These are phyloP conservation scores for Parachaetomium inaequale DNA, from an alignment of 495 filamentous ascomycete species.

Conservation along the genomic window DNA sequence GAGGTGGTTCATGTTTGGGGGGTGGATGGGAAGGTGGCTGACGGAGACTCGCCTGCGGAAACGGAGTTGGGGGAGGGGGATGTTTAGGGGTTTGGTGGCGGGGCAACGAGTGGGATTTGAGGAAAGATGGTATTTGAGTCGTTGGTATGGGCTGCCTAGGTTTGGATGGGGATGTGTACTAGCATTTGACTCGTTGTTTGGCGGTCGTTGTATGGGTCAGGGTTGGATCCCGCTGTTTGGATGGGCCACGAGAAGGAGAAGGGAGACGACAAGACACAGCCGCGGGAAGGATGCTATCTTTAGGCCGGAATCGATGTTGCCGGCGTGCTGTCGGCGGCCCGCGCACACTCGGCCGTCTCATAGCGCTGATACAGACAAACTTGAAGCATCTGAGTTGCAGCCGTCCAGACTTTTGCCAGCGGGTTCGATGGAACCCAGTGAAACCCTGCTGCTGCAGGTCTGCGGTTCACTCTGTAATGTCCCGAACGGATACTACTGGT, in stretches of 20 bases:
- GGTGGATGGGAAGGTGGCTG: background rate
- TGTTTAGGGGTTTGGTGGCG: background rate
- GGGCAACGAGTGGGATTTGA: no score
- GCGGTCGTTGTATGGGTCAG: no score
- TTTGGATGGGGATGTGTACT: no score
- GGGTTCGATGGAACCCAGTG: background rate
- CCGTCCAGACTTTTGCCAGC: conserved; percentile 4
- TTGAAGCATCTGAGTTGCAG: background rate
- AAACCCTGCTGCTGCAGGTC: conserved; percentile 14
- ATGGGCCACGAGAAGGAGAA: background rate
- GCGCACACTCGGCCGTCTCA: background rate
- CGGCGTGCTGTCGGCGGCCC: background rate
- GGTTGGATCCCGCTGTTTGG: no score
- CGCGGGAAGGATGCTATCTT: background rate
- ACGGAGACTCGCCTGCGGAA: background rate
- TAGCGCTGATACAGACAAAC: background rate
- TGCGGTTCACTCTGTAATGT: conserved; percentile 21
- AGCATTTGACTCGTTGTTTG: no score
- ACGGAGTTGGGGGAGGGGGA: background rate
- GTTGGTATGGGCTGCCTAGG: no score
- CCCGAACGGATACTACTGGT: conserved; percentile 20
- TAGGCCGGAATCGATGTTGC: background rate
- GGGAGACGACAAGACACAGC: background rate
- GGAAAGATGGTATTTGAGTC: no score
- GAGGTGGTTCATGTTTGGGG: background rate